phyloP scores from a whole-genome alignment of 1,284 basidiomycete species.

The Coniophora puteana region DNA sequence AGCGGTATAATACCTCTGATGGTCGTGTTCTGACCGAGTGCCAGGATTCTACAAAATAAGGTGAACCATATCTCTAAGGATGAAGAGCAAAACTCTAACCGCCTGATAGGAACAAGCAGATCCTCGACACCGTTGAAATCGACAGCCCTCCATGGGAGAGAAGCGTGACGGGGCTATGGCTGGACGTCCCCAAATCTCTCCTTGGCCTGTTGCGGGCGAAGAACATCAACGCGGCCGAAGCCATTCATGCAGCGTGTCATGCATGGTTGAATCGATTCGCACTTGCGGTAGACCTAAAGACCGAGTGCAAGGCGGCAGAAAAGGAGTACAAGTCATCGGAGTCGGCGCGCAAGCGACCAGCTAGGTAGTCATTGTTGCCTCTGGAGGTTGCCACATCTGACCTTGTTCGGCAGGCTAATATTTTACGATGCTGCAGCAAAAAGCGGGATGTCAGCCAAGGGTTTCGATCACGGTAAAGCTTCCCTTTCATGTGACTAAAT shows the following conservation, averaged over 20 bases:
- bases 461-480: constrained; percentile 74
- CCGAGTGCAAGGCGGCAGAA: constrained; percentile 81
- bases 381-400: background rate
- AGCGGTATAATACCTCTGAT: background rate
- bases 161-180: constrained; percentile 79
- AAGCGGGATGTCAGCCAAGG: constrained; percentile 72
- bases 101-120: constrained; percentile 49
- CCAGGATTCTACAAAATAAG: constrained; percentile 61
- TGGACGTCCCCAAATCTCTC: constrained; percentile 67
- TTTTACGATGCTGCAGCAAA: constrained; percentile 79
- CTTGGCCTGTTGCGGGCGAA: constrained; percentile 54
- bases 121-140: constrained; percentile 79
- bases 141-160: constrained; percentile 79
- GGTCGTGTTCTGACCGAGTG: background rate
- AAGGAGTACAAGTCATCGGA: constrained; percentile 70
- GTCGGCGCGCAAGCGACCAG: constrained; percentile 71
- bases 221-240: constrained; percentile 65
- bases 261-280: constrained; percentile 80
- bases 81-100: background rate
- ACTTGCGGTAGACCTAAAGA: constrained; percentile 69
- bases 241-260: constrained; percentile 85
- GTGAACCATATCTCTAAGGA: constrained; percentile 26
- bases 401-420: constrained; percentile 54
- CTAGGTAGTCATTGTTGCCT: constrained; percentile 42
- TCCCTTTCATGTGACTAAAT: background rate